Evolutionary conservation across 1,284 basidiomycete genomes (phyloP).

Genomic region (Ceratobasidium sp.): DNA sequence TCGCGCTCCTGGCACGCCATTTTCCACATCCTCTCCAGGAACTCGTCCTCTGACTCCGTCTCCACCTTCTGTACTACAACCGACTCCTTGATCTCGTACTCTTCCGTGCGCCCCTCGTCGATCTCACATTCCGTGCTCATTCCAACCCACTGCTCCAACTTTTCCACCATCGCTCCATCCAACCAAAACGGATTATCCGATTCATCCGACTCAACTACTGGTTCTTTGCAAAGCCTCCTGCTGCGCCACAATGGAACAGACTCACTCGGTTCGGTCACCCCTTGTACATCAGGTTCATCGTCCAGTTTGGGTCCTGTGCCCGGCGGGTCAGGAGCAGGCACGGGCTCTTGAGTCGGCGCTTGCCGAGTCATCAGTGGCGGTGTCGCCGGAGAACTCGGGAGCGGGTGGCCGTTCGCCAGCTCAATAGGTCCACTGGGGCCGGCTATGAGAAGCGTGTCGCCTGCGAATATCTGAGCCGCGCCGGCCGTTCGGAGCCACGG

Average conservation of each 20-base stretch:
- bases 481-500: not conserved
- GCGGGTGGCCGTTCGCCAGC: not conserved
- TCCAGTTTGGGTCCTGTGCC: too few relatives aligned
- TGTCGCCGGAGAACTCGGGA: too few relatives aligned
- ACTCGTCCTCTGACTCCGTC: conserved; percentile 5
- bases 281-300: not conserved
- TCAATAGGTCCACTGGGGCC: not conserved
- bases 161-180: not conserved
- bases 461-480: not conserved
- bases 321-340: too few relatives aligned
- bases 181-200: conserved; percentile 8
- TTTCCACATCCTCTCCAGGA: not conserved
- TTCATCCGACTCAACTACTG: too few relatives aligned
- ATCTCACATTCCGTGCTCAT: not conserved
- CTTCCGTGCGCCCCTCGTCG: not conserved
- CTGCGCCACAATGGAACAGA: not conserved
- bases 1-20: not conserved
- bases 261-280: not conserved
- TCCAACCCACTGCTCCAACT: not conserved
- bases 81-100: not conserved
- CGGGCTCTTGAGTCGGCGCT: too few relatives aligned
- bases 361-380: too few relatives aligned
- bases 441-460: not conserved
- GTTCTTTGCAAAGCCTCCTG: not conserved
- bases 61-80: not conserved